Percentiles rank a stretch among this genome's conserved stretches.
Evolutionary conservation across 2,329 filamentous ascomycete species (phyloP).

Genomic region (Dendrostoma leiphaemia): DNA sequence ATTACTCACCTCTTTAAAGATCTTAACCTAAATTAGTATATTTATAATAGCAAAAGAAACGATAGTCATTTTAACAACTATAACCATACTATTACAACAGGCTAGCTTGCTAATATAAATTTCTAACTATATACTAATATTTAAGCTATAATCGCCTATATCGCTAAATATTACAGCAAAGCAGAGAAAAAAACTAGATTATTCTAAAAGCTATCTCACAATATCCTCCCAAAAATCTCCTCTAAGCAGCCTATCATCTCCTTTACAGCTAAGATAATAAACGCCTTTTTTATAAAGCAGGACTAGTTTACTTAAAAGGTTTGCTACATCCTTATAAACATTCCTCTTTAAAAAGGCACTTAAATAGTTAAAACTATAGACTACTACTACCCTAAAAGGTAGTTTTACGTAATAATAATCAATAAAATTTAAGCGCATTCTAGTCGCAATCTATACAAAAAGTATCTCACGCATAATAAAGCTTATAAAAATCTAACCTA

Average conservation of each 20-base stretch:
- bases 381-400: too few relatives aligned
- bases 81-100: neutral
- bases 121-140: neutral
- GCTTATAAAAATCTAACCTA: neutral
- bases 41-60: neutral
- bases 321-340: neutral
- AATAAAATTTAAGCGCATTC: neutral
- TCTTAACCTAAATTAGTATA: neutral
- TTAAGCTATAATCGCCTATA: neutral
- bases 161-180: neutral
- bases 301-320: neutral
- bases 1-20: neutral
- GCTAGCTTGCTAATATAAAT: too few relatives aligned
- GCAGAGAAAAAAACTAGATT: neutral
- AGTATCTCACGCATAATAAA: neutral
- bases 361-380: too few relatives aligned
- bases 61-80: neutral
- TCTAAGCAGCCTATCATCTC: neutral
- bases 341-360: neutral
- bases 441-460: neutral
- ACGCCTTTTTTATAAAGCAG: neutral
- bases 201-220: neutral
- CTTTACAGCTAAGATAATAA: neutral
- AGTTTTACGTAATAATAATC: neutral
- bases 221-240: neutral